A percentile compares a stretch with the other conserved stretches of the same genome.
These are phyloP conservation scores for Guadua angustifolia DNA, from an alignment of 176 grass and related monocot species.

Conservation along the genomic window DNA sequence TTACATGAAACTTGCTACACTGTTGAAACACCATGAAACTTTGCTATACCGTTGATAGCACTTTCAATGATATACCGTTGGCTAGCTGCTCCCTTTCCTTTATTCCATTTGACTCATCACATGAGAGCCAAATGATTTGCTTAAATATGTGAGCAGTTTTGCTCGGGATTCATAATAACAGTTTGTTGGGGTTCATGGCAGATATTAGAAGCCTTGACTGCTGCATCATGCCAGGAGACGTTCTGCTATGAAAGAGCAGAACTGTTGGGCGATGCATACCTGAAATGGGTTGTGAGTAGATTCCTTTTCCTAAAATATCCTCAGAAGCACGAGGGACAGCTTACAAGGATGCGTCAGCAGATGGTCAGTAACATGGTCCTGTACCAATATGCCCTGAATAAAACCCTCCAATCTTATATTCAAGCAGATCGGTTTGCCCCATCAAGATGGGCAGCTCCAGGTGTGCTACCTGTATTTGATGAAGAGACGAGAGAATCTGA, in stretches of 20 bases:
- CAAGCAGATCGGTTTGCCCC: constrained; percentile 98
- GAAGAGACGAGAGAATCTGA: constrained; percentile 84
- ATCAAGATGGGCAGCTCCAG: constrained; percentile 96
- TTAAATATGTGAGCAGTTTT: constrained; percentile 19
- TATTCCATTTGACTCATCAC: constrained; percentile 1
- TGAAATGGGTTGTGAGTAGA: constrained; percentile 99
- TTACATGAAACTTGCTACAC: too few relatives aligned
- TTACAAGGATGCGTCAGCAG: constrained; percentile 97
- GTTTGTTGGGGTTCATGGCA: constrained; percentile 46
- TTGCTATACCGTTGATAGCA: too few relatives aligned
- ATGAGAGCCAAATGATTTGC: constrained; percentile 19
- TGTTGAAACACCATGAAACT: too few relatives aligned
- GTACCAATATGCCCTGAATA: constrained; percentile 86
- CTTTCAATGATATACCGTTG: too few relatives aligned
- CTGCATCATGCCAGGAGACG: constrained; percentile 98
- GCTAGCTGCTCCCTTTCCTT: not conserved
- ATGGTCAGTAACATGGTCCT: constrained; percentile 99
- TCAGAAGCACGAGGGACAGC: constrained; percentile 95
- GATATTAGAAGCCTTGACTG: constrained; percentile 99
- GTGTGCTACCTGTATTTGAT: constrained; percentile 95
- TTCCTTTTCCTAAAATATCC: constrained; percentile 99
- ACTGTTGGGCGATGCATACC: constrained; percentile 93
- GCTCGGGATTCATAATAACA: not conserved
- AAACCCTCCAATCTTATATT: constrained; percentile 93
- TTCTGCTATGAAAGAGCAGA: constrained; percentile 99